A percentile compares a stretch with the other conserved stretches of the same genome.
These are phyloP conservation scores for Endoconidiophora polonica DNA, from an alignment of 2,329 filamentous ascomycete genomes.

Conservation along the genomic window DNA sequence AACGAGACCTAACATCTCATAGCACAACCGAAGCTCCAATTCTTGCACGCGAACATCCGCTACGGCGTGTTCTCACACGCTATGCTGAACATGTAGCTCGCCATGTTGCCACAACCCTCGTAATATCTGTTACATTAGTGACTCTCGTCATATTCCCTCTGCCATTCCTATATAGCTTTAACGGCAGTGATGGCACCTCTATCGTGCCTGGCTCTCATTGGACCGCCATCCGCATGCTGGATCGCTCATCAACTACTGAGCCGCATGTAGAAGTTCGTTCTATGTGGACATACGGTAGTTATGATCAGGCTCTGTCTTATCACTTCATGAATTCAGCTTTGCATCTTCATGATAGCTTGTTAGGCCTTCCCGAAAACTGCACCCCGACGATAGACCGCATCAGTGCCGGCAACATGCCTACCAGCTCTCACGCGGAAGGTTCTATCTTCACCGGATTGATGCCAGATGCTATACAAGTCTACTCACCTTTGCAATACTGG, in stretches of 20 bases:
- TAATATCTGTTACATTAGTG: slow-evolving; percentile 56
- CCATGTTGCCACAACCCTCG: slow-evolving; percentile 57
- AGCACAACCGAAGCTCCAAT: slow-evolving; percentile 61
- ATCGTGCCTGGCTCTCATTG: slow-evolving; percentile 65
- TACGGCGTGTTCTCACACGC: slow-evolving; percentile 46
- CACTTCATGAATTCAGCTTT: slow-evolving; percentile 50
- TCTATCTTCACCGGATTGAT: slow-evolving; percentile 40
- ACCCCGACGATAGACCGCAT: not conserved
- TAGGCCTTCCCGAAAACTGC: slow-evolving; percentile 38
- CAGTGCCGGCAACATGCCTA: slow-evolving; percentile 21
- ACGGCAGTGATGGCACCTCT: slow-evolving; percentile 53
- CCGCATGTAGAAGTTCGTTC: slow-evolving; percentile 69
- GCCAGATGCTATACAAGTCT: slow-evolving; percentile 23
- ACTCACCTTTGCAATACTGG: slow-evolving; percentile 75
- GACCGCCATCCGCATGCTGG: slow-evolving; percentile 53
- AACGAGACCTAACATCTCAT: slow-evolving; percentile 6
- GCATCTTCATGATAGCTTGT: slow-evolving; percentile 50
- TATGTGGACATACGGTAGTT: slow-evolving; percentile 65
- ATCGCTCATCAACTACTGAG: slow-evolving; percentile 30
- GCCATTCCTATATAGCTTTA: slow-evolving; percentile 56
- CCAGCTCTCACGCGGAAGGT: slow-evolving; percentile 26
- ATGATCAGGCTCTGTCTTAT: slow-evolving; percentile 57
- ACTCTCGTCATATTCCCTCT: slow-evolving; percentile 58
- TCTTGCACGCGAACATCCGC: slow-evolving; percentile 45
- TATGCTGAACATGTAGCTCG: slow-evolving; percentile 55